A percentile compares a stretch with the other conserved stretches of the same genome.
Evolutionary conservation across 345 rosid species (phyloP).

Genomic region (Trapa bicornis): DNA sequence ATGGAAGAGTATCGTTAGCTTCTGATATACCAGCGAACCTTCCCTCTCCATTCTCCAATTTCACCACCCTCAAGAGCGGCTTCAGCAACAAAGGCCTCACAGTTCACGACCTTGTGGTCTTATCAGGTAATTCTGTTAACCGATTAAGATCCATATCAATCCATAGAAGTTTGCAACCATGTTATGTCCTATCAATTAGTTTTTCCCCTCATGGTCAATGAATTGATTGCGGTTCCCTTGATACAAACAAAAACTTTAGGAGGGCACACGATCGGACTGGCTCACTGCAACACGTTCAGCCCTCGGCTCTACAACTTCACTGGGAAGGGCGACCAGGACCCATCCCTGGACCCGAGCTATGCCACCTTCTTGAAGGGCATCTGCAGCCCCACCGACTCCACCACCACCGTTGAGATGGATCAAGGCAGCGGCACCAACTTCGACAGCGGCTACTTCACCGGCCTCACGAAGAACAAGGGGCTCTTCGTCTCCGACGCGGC

Average conservation of each 20-base stretch:
- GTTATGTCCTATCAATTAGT: too few species aligned
- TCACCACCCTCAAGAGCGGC: constrained; percentile 25
- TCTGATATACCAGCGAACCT: constrained; percentile 28
- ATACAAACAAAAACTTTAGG: neutral
- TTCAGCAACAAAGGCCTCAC: constrained; percentile 34
- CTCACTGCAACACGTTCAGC: constrained; percentile 39
- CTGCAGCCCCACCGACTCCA: constrained; percentile 23
- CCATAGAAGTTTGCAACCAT: too few species aligned
- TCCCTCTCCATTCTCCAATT: constrained; percentile 48
- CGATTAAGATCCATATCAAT: neutral
- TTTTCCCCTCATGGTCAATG: too few species aligned
- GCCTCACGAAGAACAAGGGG: neutral
- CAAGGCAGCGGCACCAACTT: constrained; percentile 30
- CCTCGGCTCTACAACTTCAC: constrained; percentile 62
- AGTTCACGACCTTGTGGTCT: constrained; percentile 54
- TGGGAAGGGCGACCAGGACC: constrained; percentile 49
- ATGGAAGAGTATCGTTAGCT: constrained; percentile 41
- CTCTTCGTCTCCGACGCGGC: neutral
- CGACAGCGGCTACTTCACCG: constrained; percentile 31
- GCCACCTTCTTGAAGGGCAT: constrained; percentile 26
- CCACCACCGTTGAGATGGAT: constrained; percentile 36
- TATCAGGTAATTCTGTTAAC: constrained; percentile 32
- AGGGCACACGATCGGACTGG: neutral
- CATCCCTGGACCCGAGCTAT: constrained; percentile 31
- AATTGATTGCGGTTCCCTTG: neutral